phyloP scores from a whole-genome alignment of 768 basidiomycete genomes.

The Panus rudis region DNA sequence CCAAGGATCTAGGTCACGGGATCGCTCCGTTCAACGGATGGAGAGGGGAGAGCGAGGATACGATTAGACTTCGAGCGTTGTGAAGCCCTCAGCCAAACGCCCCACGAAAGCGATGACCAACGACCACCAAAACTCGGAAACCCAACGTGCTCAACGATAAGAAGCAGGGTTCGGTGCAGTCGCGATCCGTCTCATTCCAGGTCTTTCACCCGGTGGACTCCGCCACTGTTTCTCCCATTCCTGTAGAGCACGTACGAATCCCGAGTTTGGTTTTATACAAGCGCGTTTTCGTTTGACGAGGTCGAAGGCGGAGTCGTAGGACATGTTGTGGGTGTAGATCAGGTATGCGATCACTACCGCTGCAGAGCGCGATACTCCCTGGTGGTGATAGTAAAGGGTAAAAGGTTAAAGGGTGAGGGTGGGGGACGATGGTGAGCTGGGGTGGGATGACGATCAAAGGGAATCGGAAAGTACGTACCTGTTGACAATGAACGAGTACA shows the following conservation, averaged over 20 bases:
- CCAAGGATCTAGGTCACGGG: too few species aligned
- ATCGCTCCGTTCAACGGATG: too few species aligned
- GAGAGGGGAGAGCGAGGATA: too few species aligned
- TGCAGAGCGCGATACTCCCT: slow-evolving; percentile 76
- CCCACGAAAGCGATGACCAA: neutral
- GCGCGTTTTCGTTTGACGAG: slow-evolving; percentile 59
- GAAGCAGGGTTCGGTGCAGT: neutral
- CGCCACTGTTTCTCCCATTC: slow-evolving; percentile 26
- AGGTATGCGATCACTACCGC: slow-evolving; percentile 78
- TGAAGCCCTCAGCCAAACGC: too few species aligned
- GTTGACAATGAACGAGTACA: slow-evolving; percentile 76
- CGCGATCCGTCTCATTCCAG: neutral
- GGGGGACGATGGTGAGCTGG: neutral
- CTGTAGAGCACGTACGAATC: slow-evolving; percentile 43
- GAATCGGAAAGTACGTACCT: slow-evolving; percentile 39
- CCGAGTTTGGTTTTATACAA: slow-evolving; percentile 74
- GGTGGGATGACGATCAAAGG: slow-evolving; percentile 2
- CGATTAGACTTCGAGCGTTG: too few species aligned
- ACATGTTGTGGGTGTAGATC: slow-evolving; percentile 66
- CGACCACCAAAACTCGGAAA: neutral
- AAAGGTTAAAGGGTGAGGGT: neutral
- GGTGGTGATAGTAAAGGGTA: slow-evolving; percentile 1
- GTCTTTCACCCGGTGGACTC: slow-evolving; percentile 5
- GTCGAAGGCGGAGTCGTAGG: slow-evolving; percentile 57
- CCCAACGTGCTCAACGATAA: neutral